These are phyloP conservation scores for Xylaria sp. DNA, from an alignment of 2,329 filamentous ascomycete genomes.

Conservation along the genomic window DNA sequence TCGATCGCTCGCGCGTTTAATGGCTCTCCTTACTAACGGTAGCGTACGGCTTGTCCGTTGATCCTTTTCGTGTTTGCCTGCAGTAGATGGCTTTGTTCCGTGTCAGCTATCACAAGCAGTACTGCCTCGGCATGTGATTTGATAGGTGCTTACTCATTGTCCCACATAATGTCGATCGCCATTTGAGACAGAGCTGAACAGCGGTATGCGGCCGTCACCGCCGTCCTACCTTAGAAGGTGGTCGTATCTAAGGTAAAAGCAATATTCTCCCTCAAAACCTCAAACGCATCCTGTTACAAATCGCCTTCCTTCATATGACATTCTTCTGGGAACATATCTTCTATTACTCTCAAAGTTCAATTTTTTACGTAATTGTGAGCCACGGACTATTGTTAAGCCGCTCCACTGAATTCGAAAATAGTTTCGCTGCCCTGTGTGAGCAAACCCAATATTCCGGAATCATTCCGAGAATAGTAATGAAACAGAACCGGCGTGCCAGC, in stretches of 20 bases:
- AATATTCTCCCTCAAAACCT: not conserved
- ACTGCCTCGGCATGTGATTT: conserved; percentile 24
- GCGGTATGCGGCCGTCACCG: not conserved
- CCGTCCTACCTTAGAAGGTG: not conserved
- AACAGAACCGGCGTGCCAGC: not conserved
- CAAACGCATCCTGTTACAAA: not conserved
- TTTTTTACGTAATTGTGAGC: not conserved
- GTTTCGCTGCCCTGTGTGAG: not conserved
- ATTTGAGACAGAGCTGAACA: conserved; percentile 18
- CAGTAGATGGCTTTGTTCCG: not conserved
- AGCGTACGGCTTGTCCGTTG: not conserved
- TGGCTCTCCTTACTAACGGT: not conserved
- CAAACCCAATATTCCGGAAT: not conserved
- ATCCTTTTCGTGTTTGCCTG: not conserved
- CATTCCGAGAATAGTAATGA: not conserved
- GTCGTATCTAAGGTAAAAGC: not conserved
- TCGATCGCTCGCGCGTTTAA: conserved; percentile 19
- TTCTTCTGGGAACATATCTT: not conserved
- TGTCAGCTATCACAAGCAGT: not conserved
- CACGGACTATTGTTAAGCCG: not conserved
- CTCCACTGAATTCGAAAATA: not conserved
- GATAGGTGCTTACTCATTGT: conserved; percentile 6
- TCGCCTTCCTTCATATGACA: not conserved
- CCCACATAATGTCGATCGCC: conserved; percentile 26
- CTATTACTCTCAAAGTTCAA: not conserved